Conservation (phyloP, 2,329 filamentous ascomycete genomes). For the Ophiocordyceps camponoti-saundersi region DNA sequence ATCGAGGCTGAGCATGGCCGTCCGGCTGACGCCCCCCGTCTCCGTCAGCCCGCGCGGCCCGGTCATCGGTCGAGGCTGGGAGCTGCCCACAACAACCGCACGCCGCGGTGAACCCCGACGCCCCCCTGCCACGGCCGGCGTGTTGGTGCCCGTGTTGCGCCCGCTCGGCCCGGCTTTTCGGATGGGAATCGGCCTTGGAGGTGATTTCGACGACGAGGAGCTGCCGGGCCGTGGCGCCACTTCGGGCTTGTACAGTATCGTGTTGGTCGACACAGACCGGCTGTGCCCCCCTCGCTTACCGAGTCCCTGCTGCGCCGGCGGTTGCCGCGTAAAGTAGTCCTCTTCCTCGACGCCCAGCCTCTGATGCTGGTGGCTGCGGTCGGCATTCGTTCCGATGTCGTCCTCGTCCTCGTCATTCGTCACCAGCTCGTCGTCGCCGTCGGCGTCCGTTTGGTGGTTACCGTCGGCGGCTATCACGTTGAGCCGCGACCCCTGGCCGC, state of each 20-base stretch:
- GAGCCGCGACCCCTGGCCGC: slow-evolving; percentile 21
- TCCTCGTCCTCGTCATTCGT: slow-evolving; percentile 62
- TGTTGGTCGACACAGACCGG: slow-evolving; percentile 65
- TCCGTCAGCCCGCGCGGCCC: slow-evolving; percentile 21
- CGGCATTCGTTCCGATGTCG: slow-evolving; percentile 28
- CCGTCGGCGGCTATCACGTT: slow-evolving; percentile 17
- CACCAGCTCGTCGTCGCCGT: slow-evolving; percentile 79
- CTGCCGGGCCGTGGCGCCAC: slow-evolving; percentile 19
- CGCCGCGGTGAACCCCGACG: slow-evolving; percentile 30
- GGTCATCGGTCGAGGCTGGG: slow-evolving; percentile 39
- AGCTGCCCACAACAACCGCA: slow-evolving; percentile 23
- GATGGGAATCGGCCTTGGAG: slow-evolving; percentile 13
- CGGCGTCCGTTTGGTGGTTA: slow-evolving; percentile 45
- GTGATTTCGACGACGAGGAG: slow-evolving; percentile 27
- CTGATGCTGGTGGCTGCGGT: slow-evolving; percentile 13
- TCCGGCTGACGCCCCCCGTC: slow-evolving; percentile 17
- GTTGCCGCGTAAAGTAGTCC: slow-evolving; percentile 39
- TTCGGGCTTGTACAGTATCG: slow-evolving; percentile 67
- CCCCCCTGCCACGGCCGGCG: slow-evolving; percentile 17
- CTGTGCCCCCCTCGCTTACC: slow-evolving; percentile 35
- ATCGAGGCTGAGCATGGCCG: slow-evolving; percentile 34
- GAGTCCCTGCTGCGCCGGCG: slow-evolving; percentile 21
- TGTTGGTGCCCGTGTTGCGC: slow-evolving; percentile 9
- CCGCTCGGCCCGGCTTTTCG: slow-evolving; percentile 21
- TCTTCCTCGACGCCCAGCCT: slow-evolving; percentile 15